phyloP scores from a whole-genome alignment of 768 basidiomycete species.

The Xerocomus spinulosus region DNA sequence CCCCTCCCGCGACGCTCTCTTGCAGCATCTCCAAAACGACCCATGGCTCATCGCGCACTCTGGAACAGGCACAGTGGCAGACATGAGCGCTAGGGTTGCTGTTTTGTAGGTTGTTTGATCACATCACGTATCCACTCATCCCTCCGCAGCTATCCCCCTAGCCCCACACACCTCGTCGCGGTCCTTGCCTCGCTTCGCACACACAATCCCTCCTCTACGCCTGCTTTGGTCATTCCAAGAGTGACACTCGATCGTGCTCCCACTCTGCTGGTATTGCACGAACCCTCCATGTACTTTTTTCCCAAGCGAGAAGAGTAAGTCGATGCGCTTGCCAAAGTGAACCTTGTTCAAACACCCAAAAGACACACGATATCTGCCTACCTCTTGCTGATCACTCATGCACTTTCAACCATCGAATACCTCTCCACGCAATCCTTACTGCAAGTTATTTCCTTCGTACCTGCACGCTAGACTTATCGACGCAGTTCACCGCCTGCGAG shows the following conservation, averaged over 20 bases:
- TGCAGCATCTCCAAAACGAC: constrained; percentile 44
- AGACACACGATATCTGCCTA: constrained; percentile 47
- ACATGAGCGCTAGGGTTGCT: constrained; percentile 40
- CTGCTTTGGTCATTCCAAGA: constrained; percentile 25
- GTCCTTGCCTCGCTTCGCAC: constrained; percentile 47
- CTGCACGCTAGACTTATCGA: background rate
- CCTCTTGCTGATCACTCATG: constrained; percentile 44
- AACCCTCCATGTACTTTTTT: constrained; percentile 54
- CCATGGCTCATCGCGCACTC: constrained; percentile 35
- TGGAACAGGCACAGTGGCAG: constrained; percentile 35
- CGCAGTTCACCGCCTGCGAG: constrained; percentile 23
- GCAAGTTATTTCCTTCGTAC: constrained; percentile 13
- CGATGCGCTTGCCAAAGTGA: background rate
- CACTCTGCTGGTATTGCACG: constrained; percentile 54
- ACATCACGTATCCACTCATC: constrained; percentile 5
- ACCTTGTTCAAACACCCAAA: constrained; percentile 4
- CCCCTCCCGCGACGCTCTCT: constrained; percentile 46
- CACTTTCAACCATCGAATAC: constrained; percentile 39
- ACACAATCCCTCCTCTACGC: constrained; percentile 18
- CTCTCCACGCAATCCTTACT: constrained; percentile 27
- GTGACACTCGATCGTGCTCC: constrained; percentile 39
- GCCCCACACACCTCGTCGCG: constrained; percentile 50
- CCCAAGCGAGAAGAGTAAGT: constrained; percentile 23
- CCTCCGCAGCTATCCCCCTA: constrained; percentile 55
- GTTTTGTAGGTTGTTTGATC: constrained; percentile 48